Conservation (phyloP, 1,139 yeast species). For the Suhomyces maxii region DNA sequence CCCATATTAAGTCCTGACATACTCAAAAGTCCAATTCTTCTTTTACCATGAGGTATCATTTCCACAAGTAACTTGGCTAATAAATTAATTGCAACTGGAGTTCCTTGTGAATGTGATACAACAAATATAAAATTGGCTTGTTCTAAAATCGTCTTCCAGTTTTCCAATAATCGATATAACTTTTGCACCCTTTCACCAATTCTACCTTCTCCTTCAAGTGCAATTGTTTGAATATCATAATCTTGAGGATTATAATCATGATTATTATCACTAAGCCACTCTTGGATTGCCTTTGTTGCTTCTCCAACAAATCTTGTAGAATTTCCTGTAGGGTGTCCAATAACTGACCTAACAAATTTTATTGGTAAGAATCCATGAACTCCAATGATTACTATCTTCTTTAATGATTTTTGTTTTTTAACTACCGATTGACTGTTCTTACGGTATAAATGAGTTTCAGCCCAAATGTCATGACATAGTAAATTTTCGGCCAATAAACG, state of each 20-base stretch:
- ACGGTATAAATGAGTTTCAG: slow-evolving; percentile 38
- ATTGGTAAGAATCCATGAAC: slow-evolving; percentile 56
- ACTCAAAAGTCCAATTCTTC: slow-evolving; percentile 41
- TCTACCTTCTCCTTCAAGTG: slow-evolving; percentile 55
- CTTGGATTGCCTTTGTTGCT: slow-evolving; percentile 37
- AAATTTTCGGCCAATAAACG: slow-evolving; percentile 39
- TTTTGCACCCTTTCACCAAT: slow-evolving; percentile 41
- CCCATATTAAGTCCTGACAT: slow-evolving; percentile 50
- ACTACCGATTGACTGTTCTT: slow-evolving; percentile 15
- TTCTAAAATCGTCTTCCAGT: slow-evolving; percentile 41
- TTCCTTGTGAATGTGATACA: slow-evolving; percentile 48
- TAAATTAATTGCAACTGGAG: slow-evolving; percentile 46
- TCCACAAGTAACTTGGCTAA: slow-evolving; percentile 32
- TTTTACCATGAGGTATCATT: slow-evolving; percentile 10
- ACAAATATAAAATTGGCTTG: slow-evolving; percentile 45
- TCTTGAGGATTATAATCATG: slow-evolving; percentile 20
- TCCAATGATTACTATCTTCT: slow-evolving; percentile 45
- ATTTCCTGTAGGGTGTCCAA: slow-evolving; percentile 50
- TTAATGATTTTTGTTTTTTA: slow-evolving; percentile 20
- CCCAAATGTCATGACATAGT: slow-evolving; percentile 27
- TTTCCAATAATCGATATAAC: slow-evolving; percentile 36
- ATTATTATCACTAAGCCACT: slow-evolving; percentile 39
- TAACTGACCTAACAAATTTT: slow-evolving; percentile 45
- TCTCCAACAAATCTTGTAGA: slow-evolving; percentile 35
- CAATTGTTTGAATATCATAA: slow-evolving; percentile 43